phyloP scores from a whole-genome alignment of 495 filamentous ascomycete species.

The Oidiodendron maius region DNA sequence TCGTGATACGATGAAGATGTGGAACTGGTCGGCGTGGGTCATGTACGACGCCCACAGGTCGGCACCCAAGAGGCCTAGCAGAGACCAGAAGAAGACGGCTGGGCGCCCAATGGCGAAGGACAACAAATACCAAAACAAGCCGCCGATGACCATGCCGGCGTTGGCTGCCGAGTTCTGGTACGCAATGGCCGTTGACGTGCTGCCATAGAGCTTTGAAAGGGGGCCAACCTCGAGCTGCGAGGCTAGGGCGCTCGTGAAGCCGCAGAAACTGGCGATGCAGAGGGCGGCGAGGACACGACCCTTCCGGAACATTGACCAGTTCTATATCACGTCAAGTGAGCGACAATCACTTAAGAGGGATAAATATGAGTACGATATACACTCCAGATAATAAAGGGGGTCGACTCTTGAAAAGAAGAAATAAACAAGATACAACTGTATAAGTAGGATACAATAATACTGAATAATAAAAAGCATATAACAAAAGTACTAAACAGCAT shows the following conservation, averaged over 20 bases:
- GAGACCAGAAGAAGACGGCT: conserved; percentile 38
- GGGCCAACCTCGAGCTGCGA: conserved; percentile 24
- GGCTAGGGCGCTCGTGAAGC: conserved; percentile 5
- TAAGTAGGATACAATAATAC: too few species aligned
- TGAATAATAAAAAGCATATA: too few species aligned
- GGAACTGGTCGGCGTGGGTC: conserved; percentile 13
- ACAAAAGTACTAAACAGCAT: too few species aligned
- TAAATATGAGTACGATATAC: too few species aligned
- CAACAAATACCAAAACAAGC: conserved; percentile 37
- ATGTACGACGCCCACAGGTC: conserved; percentile 12
- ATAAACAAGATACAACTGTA: too few species aligned
- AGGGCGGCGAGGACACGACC: conserved; percentile 7
- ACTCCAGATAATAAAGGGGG: too few species aligned
- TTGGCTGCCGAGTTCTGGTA: conserved; percentile 36
- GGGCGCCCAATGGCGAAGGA: conserved; percentile 33
- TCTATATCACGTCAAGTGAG: too few species aligned
- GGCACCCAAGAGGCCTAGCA: conserved; percentile 13
- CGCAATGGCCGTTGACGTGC: conserved; percentile 26
- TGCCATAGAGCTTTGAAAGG: conserved; percentile 28
- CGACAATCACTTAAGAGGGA: too few species aligned
- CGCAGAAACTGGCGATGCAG: conserved; percentile 10
- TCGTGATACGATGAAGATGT: conserved; percentile 38
- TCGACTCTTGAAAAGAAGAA: too few species aligned
- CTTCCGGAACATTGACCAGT: conserved; percentile 13
- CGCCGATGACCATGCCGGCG: conserved; percentile 36